phyloP scores from a whole-genome alignment of 2,329 filamentous ascomycete genomes.

The Coniochaeta ligniaria region DNA sequence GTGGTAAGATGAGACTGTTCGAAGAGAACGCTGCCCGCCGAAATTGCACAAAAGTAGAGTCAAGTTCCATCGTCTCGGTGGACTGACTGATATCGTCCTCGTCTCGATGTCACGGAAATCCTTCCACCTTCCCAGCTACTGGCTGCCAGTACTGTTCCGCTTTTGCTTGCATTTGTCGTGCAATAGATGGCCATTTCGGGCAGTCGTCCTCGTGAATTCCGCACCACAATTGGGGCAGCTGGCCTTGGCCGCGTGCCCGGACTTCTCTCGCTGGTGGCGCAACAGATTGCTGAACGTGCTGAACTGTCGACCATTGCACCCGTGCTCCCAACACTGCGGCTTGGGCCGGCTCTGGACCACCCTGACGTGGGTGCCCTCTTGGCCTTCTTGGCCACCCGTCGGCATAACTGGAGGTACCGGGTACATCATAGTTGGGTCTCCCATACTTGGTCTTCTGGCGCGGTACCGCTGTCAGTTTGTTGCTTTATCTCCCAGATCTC shows the following conservation, averaged over 20 bases:
- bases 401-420: conserved; percentile 17
- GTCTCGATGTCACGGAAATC: neutral
- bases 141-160: conserved; percentile 28
- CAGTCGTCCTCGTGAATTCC: conserved; percentile 84
- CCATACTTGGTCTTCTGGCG: conserved; percentile 10
- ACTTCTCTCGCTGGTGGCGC: conserved; percentile 89
- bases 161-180: conserved; percentile 91
- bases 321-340: conserved; percentile 94
- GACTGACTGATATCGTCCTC: conserved; percentile 4
- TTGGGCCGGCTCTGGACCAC: conserved; percentile 77
- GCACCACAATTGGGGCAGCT: conserved; percentile 86
- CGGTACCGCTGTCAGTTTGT: conserved; percentile 3
- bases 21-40: neutral
- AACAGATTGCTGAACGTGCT: conserved; percentile 94
- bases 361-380: conserved; percentile 40
- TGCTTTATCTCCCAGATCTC: neutral
- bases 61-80: neutral
- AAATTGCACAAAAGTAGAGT: neutral
- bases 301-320: conserved; percentile 91
- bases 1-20: neutral
- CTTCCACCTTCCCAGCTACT: neutral
- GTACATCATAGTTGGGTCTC: conserved; percentile 21
- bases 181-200: conserved; percentile 75
- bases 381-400: conserved; percentile 22
- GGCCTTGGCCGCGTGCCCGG: conserved; percentile 81